Percentiles rank a stretch among this genome's conserved stretches.
Conservation (phyloP, 768 basidiomycete genomes). For the Amanita muscaria region DNA sequence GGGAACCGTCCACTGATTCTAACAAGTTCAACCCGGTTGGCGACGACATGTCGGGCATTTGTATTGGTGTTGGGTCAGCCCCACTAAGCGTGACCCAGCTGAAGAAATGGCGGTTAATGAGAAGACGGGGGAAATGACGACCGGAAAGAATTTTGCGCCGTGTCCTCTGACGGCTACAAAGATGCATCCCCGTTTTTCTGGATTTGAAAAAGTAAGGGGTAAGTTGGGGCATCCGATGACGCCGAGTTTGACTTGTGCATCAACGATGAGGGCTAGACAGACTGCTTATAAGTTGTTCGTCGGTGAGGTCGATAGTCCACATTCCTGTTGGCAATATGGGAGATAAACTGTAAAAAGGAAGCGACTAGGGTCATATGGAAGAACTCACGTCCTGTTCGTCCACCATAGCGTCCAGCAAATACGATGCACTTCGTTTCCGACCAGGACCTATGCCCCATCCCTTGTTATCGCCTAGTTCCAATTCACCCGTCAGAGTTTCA, state of each 20-base stretch:
- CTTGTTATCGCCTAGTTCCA: slow-evolving; percentile 45
- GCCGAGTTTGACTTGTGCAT: slow-evolving; percentile 65
- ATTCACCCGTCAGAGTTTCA: slow-evolving; percentile 54
- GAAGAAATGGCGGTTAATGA: background rate
- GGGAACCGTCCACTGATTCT: slow-evolving; percentile 88
- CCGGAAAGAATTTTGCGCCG: background rate
- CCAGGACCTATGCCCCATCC: slow-evolving; percentile 71
- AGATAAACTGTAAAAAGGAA: slow-evolving; percentile 4
- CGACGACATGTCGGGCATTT: slow-evolving; percentile 38
- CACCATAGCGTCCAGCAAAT: slow-evolving; percentile 71
- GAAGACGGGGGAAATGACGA: background rate
- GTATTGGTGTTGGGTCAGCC: no score
- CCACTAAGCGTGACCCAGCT: slow-evolving; percentile 46
- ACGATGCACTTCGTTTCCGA: slow-evolving; percentile 37
- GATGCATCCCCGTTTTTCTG: no score
- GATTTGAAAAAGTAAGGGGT: no score
- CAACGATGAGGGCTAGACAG: slow-evolving; percentile 76
- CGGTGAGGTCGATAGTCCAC: slow-evolving; percentile 87
- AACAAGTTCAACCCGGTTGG: slow-evolving; percentile 56
- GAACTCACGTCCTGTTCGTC: no score
- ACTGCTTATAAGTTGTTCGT: slow-evolving; percentile 87
- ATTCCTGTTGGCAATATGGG: slow-evolving; percentile 42
- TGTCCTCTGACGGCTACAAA: no score
- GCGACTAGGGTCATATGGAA: no score
- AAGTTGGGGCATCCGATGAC: no score